These are phyloP conservation scores for Ascochyta viciae-villosae DNA, from an alignment of 2,329 filamentous ascomycete species.

Conservation along the genomic window DNA sequence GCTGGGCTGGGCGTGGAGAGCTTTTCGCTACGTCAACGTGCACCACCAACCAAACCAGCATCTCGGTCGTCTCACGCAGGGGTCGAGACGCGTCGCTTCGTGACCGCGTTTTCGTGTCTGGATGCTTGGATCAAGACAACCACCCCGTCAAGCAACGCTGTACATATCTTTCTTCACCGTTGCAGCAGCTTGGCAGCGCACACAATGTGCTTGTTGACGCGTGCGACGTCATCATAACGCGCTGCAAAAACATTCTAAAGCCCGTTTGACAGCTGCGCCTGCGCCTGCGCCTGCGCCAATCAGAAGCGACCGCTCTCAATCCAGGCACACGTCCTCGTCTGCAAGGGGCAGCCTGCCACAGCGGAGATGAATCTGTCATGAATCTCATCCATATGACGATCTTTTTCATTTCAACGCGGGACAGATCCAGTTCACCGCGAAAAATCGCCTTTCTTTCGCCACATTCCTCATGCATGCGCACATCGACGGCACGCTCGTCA, in stretches of 20 bases:
- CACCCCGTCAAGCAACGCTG: background rate
- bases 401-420: conserved; percentile 9
- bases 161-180: no score
- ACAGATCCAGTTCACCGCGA: background rate
- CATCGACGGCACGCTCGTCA: no score
- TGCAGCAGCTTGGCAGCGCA: background rate
- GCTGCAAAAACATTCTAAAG: background rate
- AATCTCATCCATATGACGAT: conserved; percentile 9
- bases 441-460: background rate
- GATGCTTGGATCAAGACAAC: background rate
- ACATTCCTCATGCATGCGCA: background rate
- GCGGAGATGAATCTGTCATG: conserved; percentile 19
- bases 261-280: conserved; percentile 3
- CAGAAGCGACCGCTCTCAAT: conserved; percentile 1
- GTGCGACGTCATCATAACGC: conserved; percentile 9
- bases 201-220: background rate
- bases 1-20: conserved; percentile 14
- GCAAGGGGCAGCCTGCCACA: conserved; percentile 13
- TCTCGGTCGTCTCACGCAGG: conserved; percentile 13
- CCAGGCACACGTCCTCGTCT: conserved; percentile 3
- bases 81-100: conserved; percentile 15
- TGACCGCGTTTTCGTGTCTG: conserved; percentile 7
- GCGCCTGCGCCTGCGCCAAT: conserved; percentile 4
- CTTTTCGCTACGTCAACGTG: conserved; percentile 18
- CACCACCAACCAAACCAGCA: conserved; percentile 11